These are phyloP conservation scores for Rhizopogon vulgaris DNA, from an alignment of 768 basidiomycete genomes.

Conservation along the genomic window DNA sequence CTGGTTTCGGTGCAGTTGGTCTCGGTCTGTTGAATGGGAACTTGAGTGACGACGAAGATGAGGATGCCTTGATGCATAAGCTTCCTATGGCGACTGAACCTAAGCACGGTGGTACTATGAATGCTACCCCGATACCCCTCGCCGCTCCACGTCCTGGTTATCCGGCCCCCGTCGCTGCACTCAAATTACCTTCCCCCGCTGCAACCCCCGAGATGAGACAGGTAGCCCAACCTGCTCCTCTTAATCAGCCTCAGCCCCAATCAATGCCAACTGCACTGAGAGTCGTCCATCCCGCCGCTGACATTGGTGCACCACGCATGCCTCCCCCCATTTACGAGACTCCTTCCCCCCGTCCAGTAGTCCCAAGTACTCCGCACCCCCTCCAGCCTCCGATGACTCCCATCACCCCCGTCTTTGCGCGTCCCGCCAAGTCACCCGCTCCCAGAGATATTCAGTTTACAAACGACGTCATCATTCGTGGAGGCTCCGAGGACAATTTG, in stretches of 20 bases:
- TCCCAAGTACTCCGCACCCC: conserved; percentile 61
- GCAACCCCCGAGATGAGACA: conserved; percentile 29
- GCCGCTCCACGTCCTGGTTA: conserved; percentile 73
- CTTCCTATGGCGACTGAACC: conserved; percentile 11
- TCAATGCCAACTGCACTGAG: conserved; percentile 10
- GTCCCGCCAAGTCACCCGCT: conserved; percentile 39
- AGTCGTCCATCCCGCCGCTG: conserved; percentile 12
- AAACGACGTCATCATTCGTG: conserved; percentile 54
- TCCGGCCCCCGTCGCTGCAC: conserved; percentile 59
- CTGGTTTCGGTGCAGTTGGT: conserved; percentile 49
- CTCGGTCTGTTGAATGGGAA: conserved; percentile 39
- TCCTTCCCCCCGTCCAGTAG: conserved; percentile 22
- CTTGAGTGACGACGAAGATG: conserved; percentile 36
- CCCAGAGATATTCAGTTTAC: conserved; percentile 43
- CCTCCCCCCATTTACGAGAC: conserved; percentile 28
- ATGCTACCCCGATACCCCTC: conserved; percentile 35
- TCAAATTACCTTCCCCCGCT: conserved; percentile 49
- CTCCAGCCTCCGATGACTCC: conserved; percentile 73
- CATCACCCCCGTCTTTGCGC: conserved; percentile 71
- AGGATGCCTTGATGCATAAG: conserved; percentile 10
- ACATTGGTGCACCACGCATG: conserved; percentile 17
- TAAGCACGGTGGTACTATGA: conserved; percentile 9
- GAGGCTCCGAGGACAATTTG: conserved; percentile 60
- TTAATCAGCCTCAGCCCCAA: conserved; percentile 8
- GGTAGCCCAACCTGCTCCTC: conserved; percentile 18